Evolutionary conservation across 805 yeast genomes (phyloP), one percentile per base, ranked within the genome.

Genomic region (Komagataella kurtzmanii): DNA sequence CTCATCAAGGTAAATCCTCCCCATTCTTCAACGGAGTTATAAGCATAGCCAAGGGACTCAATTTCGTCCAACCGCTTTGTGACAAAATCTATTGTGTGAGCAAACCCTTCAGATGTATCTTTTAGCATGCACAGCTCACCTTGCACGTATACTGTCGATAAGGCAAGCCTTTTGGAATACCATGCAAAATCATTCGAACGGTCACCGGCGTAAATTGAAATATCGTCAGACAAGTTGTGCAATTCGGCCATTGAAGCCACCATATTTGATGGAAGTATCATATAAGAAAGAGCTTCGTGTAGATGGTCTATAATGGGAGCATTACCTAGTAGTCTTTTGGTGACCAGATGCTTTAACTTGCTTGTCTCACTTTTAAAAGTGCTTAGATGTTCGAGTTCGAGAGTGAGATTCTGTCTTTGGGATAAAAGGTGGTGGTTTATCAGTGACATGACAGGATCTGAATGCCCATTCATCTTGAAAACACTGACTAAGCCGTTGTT

Each of bases 141-240:
- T 44, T 83, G 77, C 2, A 85, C 85, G 64, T 86, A 88, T 2
- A 85, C 75, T 1, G 85, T 73, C 21, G 86, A 76, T 14, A 91
- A 62, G 7, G 85, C 76, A 14, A 84, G 69, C 56, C 99, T 73
- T 61, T 89, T 86, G n/a, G 95, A 72, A 65, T 91, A 91, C 99
- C 99, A 91, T 3, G 88, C 84, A 63, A 85, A 82, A 64, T 88
- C 96, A 56, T 81, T 81, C 18, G 93, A 77, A 51, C 65, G 61
- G 62, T 90, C 97, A 8, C 90, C 93, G 0, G 96, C 81, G 58
- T 79, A 80, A 65, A 68, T 88, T 47, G 87, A 77, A 54, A 91
- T 73, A 62, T 93, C 98, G 67, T 91, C 98, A 10, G 88, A 75
- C 52, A 90, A 72, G 50, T 78, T 75, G 58, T 81, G 85, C 52